Conservation (phyloP, 2,329 filamentous ascomycete genomes). For the Shiraia bambusicola region DNA sequence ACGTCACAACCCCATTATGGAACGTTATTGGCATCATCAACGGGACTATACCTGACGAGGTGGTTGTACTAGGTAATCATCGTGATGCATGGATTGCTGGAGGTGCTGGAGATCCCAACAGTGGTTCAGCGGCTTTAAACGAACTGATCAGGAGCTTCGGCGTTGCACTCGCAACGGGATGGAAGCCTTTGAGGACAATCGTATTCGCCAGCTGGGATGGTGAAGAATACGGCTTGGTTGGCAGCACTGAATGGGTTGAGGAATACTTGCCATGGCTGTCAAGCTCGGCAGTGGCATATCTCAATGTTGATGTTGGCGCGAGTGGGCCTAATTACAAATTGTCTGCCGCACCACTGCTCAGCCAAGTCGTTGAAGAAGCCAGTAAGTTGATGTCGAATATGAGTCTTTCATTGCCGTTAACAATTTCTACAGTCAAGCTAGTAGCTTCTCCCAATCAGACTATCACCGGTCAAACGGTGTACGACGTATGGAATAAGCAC, state of each 20-base stretch:
- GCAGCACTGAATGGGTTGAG: constrained; percentile 91
- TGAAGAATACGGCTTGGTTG: constrained; percentile 80
- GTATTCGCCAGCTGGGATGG: constrained; percentile 75
- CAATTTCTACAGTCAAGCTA: constrained; percentile 27
- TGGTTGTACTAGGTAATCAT: constrained; percentile 89
- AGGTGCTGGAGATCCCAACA: constrained; percentile 81
- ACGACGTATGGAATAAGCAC: constrained; percentile 60
- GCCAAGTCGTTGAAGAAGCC: constrained; percentile 69
- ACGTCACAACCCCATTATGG: constrained; percentile 54
- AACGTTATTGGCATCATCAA: constrained; percentile 92
- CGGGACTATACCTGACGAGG: constrained; percentile 79
- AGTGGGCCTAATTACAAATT: constrained; percentile 64
- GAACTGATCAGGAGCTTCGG: constrained; percentile 77
- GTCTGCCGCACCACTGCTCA: constrained; percentile 72
- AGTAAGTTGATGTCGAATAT: constrained; percentile 33
- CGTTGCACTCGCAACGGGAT: constrained; percentile 68
- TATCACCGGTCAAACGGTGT: constrained; percentile 65
- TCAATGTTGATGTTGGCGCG: constrained; percentile 81
- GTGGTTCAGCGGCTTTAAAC: constrained; percentile 75
- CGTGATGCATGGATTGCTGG: constrained; percentile 87
- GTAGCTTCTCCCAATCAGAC: constrained; percentile 68
- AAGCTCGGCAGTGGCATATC: constrained; percentile 72
- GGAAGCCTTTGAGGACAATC: constrained; percentile 85
- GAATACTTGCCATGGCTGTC: constrained; percentile 82
- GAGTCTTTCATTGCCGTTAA: not conserved